Percentiles rank a stretch among this genome's conserved stretches.
Conservation (phyloP, 495 filamentous ascomycete species). For the Aspergillus asperescens region DNA sequence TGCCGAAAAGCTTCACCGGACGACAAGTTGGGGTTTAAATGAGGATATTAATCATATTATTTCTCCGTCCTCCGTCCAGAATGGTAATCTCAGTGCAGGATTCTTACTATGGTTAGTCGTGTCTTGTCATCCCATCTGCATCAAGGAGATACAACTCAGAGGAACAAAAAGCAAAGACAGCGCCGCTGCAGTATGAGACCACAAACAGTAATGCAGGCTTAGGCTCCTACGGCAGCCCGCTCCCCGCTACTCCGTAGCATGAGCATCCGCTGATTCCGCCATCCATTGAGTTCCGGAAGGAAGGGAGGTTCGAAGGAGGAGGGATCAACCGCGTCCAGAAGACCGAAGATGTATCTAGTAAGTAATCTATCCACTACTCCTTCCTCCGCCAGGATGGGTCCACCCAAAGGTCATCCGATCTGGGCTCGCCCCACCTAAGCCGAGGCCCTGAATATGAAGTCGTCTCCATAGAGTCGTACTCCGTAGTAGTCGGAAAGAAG, state of each 20-base stretch:
- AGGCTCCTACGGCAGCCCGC: too few species aligned
- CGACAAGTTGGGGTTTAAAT: conserved; percentile 3
- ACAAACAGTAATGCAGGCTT: background rate
- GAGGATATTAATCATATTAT: background rate
- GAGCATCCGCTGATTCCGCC: too few species aligned
- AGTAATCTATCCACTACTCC: too few species aligned
- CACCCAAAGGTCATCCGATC: conserved; percentile 22
- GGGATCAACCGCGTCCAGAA: background rate
- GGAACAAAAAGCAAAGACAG: conserved; percentile 8
- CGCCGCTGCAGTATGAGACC: conserved; percentile 2
- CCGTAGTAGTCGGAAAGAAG: too few species aligned
- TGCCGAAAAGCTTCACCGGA: conserved; percentile 7
- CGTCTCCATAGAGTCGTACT: too few species aligned
- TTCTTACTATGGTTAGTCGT: too few species aligned
- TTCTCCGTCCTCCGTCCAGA: background rate
- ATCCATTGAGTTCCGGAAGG: too few species aligned
- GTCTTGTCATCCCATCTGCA: background rate
- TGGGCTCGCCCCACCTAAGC: conserved; percentile 18
- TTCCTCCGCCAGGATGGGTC: background rate
- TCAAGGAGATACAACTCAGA: conserved; percentile 1
- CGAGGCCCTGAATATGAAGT: conserved; percentile 10
- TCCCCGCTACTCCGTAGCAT: too few species aligned
- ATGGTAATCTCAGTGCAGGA: too few species aligned
- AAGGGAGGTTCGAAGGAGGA: background rate
- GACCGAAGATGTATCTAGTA: too few species aligned